These are phyloP conservation scores for Ambrosiella xylebori DNA, from an alignment of 2,329 filamentous ascomycete genomes.

Conservation along the genomic window DNA sequence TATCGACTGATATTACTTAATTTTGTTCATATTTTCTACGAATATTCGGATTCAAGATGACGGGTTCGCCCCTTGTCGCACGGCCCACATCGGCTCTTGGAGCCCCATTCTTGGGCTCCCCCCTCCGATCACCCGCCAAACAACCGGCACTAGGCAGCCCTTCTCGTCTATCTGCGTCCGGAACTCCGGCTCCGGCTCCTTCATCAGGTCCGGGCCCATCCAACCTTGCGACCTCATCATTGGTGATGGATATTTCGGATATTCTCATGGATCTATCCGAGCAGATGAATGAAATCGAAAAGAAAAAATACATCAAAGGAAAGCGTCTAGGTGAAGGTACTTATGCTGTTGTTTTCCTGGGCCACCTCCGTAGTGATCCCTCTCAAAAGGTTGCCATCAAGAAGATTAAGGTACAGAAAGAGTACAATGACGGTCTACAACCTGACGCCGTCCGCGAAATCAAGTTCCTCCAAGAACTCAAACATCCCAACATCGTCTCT, in stretches of 20 bases:
- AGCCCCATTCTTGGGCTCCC: conserved; percentile 6
- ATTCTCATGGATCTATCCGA: conserved; percentile 46
- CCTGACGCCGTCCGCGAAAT: conserved; percentile 93
- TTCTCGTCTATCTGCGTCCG: conserved; percentile 18
- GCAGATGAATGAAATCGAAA: conserved; percentile 65
- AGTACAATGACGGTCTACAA: conserved; percentile 79
- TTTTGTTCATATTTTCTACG: no score
- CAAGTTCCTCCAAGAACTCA: conserved; percentile 84
- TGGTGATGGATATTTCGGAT: conserved; percentile 5
- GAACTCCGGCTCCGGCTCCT: conserved; percentile 7
- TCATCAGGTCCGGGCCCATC: background rate
- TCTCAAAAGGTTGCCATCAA: conserved; percentile 72
- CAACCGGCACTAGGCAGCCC: conserved; percentile 17
- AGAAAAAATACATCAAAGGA: conserved; percentile 80
- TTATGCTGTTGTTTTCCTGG: conserved; percentile 88
- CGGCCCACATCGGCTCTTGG: conserved; percentile 18
- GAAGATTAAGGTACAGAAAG: conserved; percentile 74
- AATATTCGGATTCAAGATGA: conserved; percentile 17
- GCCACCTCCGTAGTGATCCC: conserved; percentile 58
- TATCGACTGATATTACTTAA: no score
- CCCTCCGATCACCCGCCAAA: conserved; percentile 10
- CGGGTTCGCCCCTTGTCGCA: conserved; percentile 23
- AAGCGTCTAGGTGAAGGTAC: conserved; percentile 91
- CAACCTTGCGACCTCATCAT: background rate
- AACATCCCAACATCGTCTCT: conserved; percentile 88